Percentiles rank a stretch among this genome's conserved stretches.
Evolutionary conservation across 352 stramenopile species (phyloP).

Genomic region (Phytopythium cucurbitacearum): DNA sequence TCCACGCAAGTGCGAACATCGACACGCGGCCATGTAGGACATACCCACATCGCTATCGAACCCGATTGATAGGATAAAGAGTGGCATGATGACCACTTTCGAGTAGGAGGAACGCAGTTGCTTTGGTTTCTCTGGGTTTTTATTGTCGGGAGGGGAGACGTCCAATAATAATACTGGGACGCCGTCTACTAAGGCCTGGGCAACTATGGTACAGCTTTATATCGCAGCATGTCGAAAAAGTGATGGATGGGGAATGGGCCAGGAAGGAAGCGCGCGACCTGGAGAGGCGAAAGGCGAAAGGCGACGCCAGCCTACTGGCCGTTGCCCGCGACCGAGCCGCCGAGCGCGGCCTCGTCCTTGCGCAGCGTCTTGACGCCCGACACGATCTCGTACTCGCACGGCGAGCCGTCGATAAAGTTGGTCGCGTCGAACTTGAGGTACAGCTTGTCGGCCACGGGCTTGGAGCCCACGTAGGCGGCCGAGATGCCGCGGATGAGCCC

Average conservation of each 20-base stretch:
- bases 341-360: constrained; percentile 12
- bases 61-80: no score
- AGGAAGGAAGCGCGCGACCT: no score
- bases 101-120: no score
- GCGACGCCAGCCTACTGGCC: no score
- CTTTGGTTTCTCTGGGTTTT: no score
- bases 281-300: no score
- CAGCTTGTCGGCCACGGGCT: constrained; percentile 53
- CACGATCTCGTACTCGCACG: constrained; percentile 68
- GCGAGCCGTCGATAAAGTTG: constrained; percentile 69
- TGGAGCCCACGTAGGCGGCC: constrained; percentile 46
- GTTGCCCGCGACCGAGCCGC: constrained; percentile 3
- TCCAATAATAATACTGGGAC: constrained; percentile 3
- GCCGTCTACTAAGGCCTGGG: not conserved
- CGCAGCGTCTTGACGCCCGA: constrained; percentile 55
- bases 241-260: no score
- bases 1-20: no score
- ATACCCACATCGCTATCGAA: no score
- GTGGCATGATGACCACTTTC: no score
- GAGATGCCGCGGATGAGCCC: constrained; percentile 65
- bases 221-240: constrained; percentile 6
- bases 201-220: constrained; percentile 11
- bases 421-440: constrained; percentile 79
- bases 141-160: not conserved
- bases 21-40: no score